Base-by-base conservation (phyloP, 1,139 yeast genomes). In the Blastobotrys ciferrii region DNA sequence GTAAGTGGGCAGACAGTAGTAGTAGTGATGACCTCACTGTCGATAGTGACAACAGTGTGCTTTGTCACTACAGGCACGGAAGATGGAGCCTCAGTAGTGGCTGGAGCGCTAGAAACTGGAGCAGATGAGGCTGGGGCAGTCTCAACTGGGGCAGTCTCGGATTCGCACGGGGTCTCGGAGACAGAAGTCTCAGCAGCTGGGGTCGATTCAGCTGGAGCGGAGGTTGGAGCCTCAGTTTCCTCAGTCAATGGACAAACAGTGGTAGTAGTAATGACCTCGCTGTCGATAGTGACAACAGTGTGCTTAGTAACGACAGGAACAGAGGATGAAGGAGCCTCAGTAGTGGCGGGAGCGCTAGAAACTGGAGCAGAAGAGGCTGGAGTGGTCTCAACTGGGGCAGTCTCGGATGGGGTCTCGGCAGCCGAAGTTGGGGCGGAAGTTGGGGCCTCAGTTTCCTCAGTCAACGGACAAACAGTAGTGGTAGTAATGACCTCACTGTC, bases 401-500 rank as follows among this genome's bases (percentile, higher is more conserved):
- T n/a, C n/a, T n/a, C n/a, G n/a, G n/a, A n/a, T n/a, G n/a, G n/a
- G n/a, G n/a, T n/a, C n/a, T n/a, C n/a, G n/a, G n/a, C n/a, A 42
- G 32, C 13, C 31, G 49, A 13, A 19, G 45, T 46, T 35, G 48
- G 39, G 28, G 46, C 31, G 18, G 51, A 31, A 12, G 42, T 20
- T n/a, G n/a, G n/a, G n/a, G n/a, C n/a, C n/a, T n/a, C n/a, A n/a
- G n/a, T n/a, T n/a, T n/a, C n/a, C 12, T 23, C 42, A 38, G 42
- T 38, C 31, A 38, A 23, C n/a, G 42, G 42, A 23, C 42, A 38
- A 15, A 38, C 31, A 32, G 55, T 51, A 43, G 51, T 47, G 42
- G 56, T 54, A 39, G 45, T 48, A 47, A 51, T 49, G 42, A 53
- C 57, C 30, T 45, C 46, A 28, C 52, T 36, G 14, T 50, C 54